Evolutionary conservation across 345 rosid genomes (phyloP), one percentile per base, ranked within the genome.

Genomic region (Rhodamnia argentea): DNA sequence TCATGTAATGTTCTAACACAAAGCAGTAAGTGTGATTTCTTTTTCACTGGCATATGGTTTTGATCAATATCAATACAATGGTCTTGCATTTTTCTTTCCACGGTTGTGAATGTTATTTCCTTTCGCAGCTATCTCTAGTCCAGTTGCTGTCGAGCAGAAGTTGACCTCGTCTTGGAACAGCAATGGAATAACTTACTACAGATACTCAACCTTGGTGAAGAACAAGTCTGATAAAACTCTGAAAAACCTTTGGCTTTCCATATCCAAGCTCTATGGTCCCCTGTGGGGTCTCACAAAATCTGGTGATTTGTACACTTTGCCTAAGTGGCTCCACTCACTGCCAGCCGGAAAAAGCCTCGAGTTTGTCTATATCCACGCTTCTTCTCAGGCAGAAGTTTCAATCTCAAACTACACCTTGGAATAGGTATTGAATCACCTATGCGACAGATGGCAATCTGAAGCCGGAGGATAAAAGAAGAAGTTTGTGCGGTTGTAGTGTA

Each of bases 221-320:
- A 97, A 97, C 93, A 94, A 94, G 84, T 96, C 99, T 14, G 85
- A 85, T 18, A 94, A 93, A 91, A 86, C 94, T 62, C 55, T 97
- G 51, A 93, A 92, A 86, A 86, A 91, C 88, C 94, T 97, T 60
- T 90, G 92, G 89, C 91, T 97, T 82, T 93, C 98, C 10, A 93
- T 97, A 81, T 89, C 94, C 50, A 92, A 94, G 88, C 97, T 96
- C 70, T 96, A 97, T 52, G 99, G 99, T 89, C 99, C 99, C 7
- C 29, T 97, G 23, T 97, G 99, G 99, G 99, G 99, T 85, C 92
- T 97, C 74, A 90, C 89, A 0, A 93, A 94, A 85, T 60, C 88
- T 13, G 95, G 91, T 32, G 88, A 90, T 85, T 92, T 92, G 20
- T 97, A 94, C 70, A 89, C 92, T 70, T 92, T 96, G 50, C 99